Base-by-base conservation (phyloP, 768 basidiomycete species). In the Trametes maxima region DNA sequence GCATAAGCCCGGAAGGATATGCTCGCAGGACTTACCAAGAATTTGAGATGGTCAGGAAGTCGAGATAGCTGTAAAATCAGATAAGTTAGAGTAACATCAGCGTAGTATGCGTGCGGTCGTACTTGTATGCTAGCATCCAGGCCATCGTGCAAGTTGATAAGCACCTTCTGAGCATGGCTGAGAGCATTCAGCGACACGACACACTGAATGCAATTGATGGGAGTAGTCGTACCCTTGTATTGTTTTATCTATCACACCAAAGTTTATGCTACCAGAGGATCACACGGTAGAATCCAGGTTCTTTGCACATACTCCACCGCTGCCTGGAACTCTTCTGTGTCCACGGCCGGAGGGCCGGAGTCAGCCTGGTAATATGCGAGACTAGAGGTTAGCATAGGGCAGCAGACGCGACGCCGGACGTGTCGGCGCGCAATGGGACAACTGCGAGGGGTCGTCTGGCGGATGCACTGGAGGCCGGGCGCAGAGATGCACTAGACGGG, bases 21-120 rank as follows among this genome's bases (percentile, higher is more conserved):
- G 16, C 52, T 49, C 16, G 25, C 10, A 33, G 35, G 3, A 70
- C 83, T 59, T 71, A 92, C 91, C 55, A 93, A 77, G 48, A 92
- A 78, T 59, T 89, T 88, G 6, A 93, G 72, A 72, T 92, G 89
- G 66, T 86, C 84, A 2, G 90, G 89, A 21, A 92, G 74, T 49
- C 76, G 84, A 19, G 85, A 80, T 52, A 76, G 70, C 86, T 90
- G 59, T 7, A 35, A 21, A 16, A 13, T 16, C 50, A 24, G 14
- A 12, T 5, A 13, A 2, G 24, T 57, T n/a, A 45, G 42, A 47
- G 69, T 46, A 63, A 45, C n/a, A 25, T 54, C 24, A 12, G n/a
- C 17, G 4, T 24, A 33, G 47, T 33, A 13, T 19, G 25, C 13
- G 16, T 45, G 24, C 45, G 22, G 22, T 13, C 45, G 69, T 64